Base-by-base conservation (phyloP, 495 filamentous ascomycete genomes). In the Neurospora sp. region DNA sequence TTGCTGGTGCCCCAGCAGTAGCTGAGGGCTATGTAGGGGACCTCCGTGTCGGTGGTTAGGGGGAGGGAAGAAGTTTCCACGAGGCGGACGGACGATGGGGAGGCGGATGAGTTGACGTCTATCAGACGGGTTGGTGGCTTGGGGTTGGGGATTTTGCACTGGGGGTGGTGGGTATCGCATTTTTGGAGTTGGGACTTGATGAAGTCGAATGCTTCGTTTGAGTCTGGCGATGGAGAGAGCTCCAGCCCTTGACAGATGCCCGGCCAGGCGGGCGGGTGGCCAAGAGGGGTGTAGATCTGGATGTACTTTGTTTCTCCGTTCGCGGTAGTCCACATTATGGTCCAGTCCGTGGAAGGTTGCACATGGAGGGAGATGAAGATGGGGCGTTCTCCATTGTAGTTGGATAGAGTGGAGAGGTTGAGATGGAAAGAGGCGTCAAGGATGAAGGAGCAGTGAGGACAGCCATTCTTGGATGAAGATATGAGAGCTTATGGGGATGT, bases 1-100 rank as follows among this genome's bases (percentile, higher is more conserved):
- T 73, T 71, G 44, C 38, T 75, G 31, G 9, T 70, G 5, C 73
- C 75, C 75, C 75, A 77, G 73, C 75, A 71, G 74, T 77, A 75
- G 71, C 73, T 73, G 12, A 77, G 60, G 20, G 74, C 75, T 10
- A 69, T 69, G 39, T 78, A 79, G 3, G 75, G 69, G 2, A 44
- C 7, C 3, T 44, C 16, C 5, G 0, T 40, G 11, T 18, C 6
- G 16, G 41, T n/a, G 18, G 3, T 8, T n/a, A 2, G 16, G 6
- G 42, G 18, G 7, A 46, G 3, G 7, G 18, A 46, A 8, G 42
- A 8, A n/a, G 7, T 46, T 8, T 46, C 42, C 2, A 46, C 42
- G 7, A 46, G 18, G 3, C 42, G 42, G 42, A 46, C 18, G 0
- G 16, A n/a, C 3, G 37, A 35, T 8, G 18, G 18, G 18, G 42